phyloP scores from a whole-genome alignment of 768 basidiomycete genomes.

The Leccinum imitatum region DNA sequence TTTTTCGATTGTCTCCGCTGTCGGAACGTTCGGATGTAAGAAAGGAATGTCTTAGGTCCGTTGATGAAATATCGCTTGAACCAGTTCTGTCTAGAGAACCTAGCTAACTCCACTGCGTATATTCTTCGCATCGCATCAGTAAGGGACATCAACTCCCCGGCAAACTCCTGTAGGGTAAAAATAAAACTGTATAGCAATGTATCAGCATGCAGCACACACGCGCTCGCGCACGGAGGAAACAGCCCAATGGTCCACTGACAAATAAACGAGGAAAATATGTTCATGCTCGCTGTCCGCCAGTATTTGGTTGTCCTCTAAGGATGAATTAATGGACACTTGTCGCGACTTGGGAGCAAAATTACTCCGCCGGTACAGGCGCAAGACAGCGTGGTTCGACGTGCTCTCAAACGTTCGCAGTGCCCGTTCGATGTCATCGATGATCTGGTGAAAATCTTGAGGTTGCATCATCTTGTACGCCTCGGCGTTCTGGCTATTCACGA shows the following conservation, averaged over 20 bases:
- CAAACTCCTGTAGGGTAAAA: constrained; percentile 94
- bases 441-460: constrained; percentile 60
- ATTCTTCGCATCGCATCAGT: constrained; percentile 83
- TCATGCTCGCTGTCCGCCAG: constrained; percentile 64
- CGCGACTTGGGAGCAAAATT: constrained; percentile 29
- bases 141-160: constrained; percentile 76
- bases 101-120: constrained; percentile 61
- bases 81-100: constrained; percentile 36
- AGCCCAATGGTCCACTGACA: constrained; percentile 52
- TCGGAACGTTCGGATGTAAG: constrained; percentile 19
- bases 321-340: constrained; percentile 16
- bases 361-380: constrained; percentile 67
- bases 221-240: not conserved
- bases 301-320: constrained; percentile 33
- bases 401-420: constrained; percentile 75
- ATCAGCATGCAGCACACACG: constrained; percentile 8
- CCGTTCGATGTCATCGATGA: constrained; percentile 64
- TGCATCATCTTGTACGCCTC: constrained; percentile 37
- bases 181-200: constrained; percentile 66
- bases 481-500: constrained; percentile 43
- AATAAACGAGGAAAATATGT: constrained; percentile 85
- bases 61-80: constrained; percentile 38
- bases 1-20: constrained; percentile 18
- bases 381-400: constrained; percentile 80
- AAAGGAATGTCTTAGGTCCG: constrained; percentile 25